Conservation (phyloP, 352 stramenopile species). For the Phytophthora tubulina region DNA sequence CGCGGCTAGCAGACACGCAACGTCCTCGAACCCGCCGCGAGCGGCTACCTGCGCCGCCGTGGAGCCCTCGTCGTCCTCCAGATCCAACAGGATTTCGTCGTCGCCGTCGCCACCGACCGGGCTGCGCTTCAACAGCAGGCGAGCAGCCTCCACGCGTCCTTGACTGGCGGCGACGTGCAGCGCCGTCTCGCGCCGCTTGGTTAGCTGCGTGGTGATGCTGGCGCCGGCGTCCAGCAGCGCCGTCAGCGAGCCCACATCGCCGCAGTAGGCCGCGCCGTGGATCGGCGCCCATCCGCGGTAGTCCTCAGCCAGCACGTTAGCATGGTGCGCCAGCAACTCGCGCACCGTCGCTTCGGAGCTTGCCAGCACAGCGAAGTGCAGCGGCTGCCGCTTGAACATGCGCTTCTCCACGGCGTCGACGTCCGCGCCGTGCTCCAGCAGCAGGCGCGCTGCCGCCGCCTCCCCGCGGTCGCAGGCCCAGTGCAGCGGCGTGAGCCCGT, state of each 20-base stretch:
- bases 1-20: slow-evolving; percentile 37
- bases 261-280: slow-evolving; percentile 67
- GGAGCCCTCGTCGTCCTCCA: slow-evolving; percentile 34
- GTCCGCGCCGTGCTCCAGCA: slow-evolving; percentile 55
- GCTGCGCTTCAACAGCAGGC: slow-evolving; percentile 35
- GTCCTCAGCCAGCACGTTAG: slow-evolving; percentile 52
- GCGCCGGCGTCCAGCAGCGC: slow-evolving; percentile 39
- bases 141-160: slow-evolving; percentile 31
- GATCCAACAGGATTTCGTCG: slow-evolving; percentile 19
- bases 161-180: slow-evolving; percentile 50
- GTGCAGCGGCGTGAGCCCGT: slow-evolving; percentile 74
- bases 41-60: slow-evolving; percentile 41
- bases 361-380: slow-evolving; percentile 72
- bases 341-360: slow-evolving; percentile 44
- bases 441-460: slow-evolving; percentile 29
- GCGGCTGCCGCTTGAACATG: slow-evolving; percentile 71
- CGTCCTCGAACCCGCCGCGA: slow-evolving; percentile 31
- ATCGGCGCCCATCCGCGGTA: slow-evolving; percentile 68
- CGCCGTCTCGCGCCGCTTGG: slow-evolving; percentile 40
- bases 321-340: slow-evolving; percentile 52
- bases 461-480: slow-evolving; percentile 75
- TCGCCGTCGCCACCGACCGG: background rate
- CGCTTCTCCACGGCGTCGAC: slow-evolving; percentile 67
- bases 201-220: slow-evolving; percentile 31
- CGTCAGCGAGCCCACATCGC: slow-evolving; percentile 29